Conservation (phyloP, 208 protist species). For the Leishmania arabica region DNA sequence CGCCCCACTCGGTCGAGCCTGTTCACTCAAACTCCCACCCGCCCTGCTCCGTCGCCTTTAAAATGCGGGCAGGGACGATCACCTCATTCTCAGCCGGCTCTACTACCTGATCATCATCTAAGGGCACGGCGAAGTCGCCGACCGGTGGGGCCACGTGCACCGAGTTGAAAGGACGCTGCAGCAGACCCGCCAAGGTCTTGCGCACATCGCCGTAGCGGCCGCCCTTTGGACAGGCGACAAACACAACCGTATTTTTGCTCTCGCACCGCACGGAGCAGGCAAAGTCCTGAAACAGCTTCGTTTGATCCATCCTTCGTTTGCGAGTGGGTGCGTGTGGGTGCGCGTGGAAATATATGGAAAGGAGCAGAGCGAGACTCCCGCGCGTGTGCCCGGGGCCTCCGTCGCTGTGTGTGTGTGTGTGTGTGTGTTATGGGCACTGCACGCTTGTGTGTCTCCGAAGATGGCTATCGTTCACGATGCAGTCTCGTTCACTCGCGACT, state of each 20-base stretch:
- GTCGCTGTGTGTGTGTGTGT: neutral
- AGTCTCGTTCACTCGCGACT: neutral
- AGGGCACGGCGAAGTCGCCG: constrained; percentile 12
- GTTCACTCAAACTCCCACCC: constrained; percentile 42
- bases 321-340: neutral
- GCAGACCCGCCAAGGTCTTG: constrained; percentile 64
- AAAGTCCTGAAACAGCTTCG: constrained; percentile 57
- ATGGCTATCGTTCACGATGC: neutral
- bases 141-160: constrained; percentile 36
- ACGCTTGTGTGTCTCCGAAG: neutral
- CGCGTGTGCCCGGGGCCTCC: neutral
- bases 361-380: neutral
- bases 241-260: constrained; percentile 51
- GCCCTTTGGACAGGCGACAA: constrained; percentile 57
- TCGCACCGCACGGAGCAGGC: constrained; percentile 59
- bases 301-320: constrained; percentile 28
- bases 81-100: constrained; percentile 32
- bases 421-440: neutral
- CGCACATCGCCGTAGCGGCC: constrained; percentile 71
- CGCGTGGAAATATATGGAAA: neutral
- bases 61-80: constrained; percentile 43
- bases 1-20: neutral
- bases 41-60: constrained; percentile 34
- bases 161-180: constrained; percentile 48
- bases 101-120: constrained; percentile 39